phyloP scores from a whole-genome alignment of 257 asterid genomes.

The Salvia hispanica region DNA sequence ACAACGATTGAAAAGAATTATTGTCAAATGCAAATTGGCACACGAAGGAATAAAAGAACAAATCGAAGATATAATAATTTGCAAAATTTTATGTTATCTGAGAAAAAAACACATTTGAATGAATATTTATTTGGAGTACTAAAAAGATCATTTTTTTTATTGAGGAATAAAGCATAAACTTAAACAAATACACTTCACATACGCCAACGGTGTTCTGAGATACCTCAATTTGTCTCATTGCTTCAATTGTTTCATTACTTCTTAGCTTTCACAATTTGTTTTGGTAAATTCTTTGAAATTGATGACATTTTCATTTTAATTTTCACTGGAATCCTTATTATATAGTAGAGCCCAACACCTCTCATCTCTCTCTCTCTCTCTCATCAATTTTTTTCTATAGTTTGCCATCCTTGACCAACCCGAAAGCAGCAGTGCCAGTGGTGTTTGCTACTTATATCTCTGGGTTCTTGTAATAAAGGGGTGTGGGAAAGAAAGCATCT shows the following conservation, averaged over 20 bases:
- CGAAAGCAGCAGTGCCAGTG: conserved; percentile 9
- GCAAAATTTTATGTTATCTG: not conserved
- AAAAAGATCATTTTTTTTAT: too few relatives aligned
- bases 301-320: conserved; percentile 21
- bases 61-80: conserved; percentile 19
- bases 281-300: too few relatives aligned
- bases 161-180: not conserved
- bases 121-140: not conserved
- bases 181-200: conserved; percentile 42
- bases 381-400: not conserved
- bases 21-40: not conserved
- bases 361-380: conserved; percentile 15
- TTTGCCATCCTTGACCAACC: conserved; percentile 16
- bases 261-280: not conserved
- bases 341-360: not conserved
- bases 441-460: conserved; percentile 26
- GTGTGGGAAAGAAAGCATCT: not conserved
- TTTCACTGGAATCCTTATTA: conserved; percentile 16
- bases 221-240: conserved; percentile 45
- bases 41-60: not conserved
- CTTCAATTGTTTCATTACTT: conserved; percentile 30
- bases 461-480: conserved; percentile 11
- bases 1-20: not conserved
- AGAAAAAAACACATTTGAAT: not conserved
- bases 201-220: conserved; percentile 40